Conservation (phyloP, 2,329 filamentous ascomycete species). For the Fusarium sp. region DNA sequence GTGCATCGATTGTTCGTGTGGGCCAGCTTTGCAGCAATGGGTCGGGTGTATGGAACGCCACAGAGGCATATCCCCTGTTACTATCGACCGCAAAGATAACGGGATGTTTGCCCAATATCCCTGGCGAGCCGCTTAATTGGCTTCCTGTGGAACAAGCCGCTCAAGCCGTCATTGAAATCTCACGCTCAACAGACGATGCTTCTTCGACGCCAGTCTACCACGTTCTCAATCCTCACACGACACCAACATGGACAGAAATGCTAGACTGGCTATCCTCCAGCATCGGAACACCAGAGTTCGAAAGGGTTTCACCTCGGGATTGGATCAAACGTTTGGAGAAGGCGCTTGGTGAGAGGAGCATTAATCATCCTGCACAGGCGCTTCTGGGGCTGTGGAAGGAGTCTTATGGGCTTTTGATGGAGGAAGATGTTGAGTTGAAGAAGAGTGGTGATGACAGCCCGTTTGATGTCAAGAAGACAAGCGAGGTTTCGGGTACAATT, state of each 20-base stretch:
- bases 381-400: slow-evolving; percentile 41
- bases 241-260: slow-evolving; percentile 37
- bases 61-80: slow-evolving; percentile 64
- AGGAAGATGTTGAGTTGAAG: neutral
- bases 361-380: slow-evolving; percentile 37
- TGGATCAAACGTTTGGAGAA: slow-evolving; percentile 37
- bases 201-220: slow-evolving; percentile 31
- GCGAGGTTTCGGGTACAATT: slow-evolving; percentile 21
- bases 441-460: rapidly evolving
- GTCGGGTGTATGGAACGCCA: slow-evolving; percentile 62
- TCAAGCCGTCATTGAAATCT: slow-evolving; percentile 53
- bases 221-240: slow-evolving; percentile 36
- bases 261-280: slow-evolving; percentile 32
- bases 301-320: slow-evolving; percentile 8
- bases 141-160: slow-evolving; percentile 60
- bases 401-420: neutral
- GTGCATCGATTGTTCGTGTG: slow-evolving; percentile 54
- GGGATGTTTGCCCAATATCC: slow-evolving; percentile 46
- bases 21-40: slow-evolving; percentile 63
- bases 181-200: neutral
- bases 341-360: neutral
- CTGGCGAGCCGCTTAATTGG: slow-evolving; percentile 56
- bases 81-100: slow-evolving; percentile 58
- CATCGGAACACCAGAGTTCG: neutral
- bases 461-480: slow-evolving; percentile 25